Conservation (phyloP, 2,329 filamentous ascomycete genomes). For the Colletotrichum australisinense region DNA sequence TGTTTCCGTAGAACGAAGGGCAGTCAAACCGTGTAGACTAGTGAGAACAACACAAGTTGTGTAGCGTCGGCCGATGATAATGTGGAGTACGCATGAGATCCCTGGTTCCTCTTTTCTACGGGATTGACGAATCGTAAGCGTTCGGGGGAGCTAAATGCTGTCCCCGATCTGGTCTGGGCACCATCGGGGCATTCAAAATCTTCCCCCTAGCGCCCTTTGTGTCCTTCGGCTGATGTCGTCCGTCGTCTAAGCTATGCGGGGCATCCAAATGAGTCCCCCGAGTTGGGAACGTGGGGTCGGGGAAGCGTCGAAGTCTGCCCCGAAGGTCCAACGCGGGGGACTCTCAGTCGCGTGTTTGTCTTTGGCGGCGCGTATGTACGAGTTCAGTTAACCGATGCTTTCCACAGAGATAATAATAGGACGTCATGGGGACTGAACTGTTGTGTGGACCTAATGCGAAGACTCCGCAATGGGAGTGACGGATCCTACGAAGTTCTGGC, state of each 20-base stretch:
- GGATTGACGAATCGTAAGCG: slow-evolving; percentile 27
- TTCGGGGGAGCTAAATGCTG: slow-evolving; percentile 40
- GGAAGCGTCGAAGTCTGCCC: slow-evolving; percentile 16
- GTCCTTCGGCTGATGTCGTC: slow-evolving; percentile 17
- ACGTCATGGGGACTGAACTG: background rate
- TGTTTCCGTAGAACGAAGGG: background rate
- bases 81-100: slow-evolving; percentile 1
- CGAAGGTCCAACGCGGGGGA: background rate
- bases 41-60: slow-evolving; percentile 10
- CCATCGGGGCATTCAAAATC: slow-evolving; percentile 33
- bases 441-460: slow-evolving; percentile 8
- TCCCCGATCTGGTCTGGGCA: slow-evolving; percentile 21
- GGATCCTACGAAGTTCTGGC: background rate
- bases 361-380: background rate
- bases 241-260: background rate
- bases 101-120: background rate
- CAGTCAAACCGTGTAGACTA: background rate
- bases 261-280: background rate
- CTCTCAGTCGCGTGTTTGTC: background rate
- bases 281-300: slow-evolving; percentile 18
- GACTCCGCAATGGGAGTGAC: background rate
- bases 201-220: slow-evolving; percentile 40
- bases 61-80: slow-evolving; percentile 7
- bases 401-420: background rate
- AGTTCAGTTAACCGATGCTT: background rate